Evolutionary conservation across 352 stramenopile species (phyloP), one percentile per base, ranked within the genome.

Genomic region (Phytophthora crassamura): DNA sequence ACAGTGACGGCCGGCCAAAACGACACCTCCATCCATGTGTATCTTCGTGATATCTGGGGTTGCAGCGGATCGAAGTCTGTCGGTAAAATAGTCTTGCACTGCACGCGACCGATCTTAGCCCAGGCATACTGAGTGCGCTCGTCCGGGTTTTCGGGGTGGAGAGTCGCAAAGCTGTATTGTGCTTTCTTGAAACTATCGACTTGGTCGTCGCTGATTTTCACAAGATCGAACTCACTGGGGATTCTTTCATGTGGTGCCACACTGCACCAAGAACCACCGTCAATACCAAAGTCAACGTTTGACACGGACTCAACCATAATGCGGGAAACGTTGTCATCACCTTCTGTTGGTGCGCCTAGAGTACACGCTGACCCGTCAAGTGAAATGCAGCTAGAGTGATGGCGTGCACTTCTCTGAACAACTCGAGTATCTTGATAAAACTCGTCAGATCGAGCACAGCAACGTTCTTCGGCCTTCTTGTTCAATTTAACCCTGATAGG

Each of bases 21-120:
- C 16, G 67, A 75, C 34, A 81, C 38, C 41, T 86, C 80, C 59
- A 87, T 71, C 80, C 80, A 89, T 25, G 75, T 68, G 52, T 84
- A 89, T 3, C 77, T 61, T 51, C 74, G 67, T 2, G 73, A 73
- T 33, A 82, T 42, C 9, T 75, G 75, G 1, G 74, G 67, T 42
- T 73, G 78, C 39, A 74, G 42, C 7, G 61, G 63, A 28, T 89
- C 75, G 58, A 82, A 75, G 43, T 86, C 77, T 7, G 70, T 87
- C 42, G 80, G 73, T 22, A 86, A 59, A 34, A 86, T 60, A 34
- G 65, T 63, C 45, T 60, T 76, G 43, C 75, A 82, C 46, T 75
- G 63, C 3, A 50, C 62, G 42, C 79, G 79, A 40, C 54, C 38
- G 15, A 74, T 54, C 34, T 73, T 65, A n/a, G 65, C 38, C 77